Evolutionary conservation across 208 protist species (phyloP), one percentile per base, ranked within the genome.

Genomic region (Endotrypanum monterogeii): DNA sequence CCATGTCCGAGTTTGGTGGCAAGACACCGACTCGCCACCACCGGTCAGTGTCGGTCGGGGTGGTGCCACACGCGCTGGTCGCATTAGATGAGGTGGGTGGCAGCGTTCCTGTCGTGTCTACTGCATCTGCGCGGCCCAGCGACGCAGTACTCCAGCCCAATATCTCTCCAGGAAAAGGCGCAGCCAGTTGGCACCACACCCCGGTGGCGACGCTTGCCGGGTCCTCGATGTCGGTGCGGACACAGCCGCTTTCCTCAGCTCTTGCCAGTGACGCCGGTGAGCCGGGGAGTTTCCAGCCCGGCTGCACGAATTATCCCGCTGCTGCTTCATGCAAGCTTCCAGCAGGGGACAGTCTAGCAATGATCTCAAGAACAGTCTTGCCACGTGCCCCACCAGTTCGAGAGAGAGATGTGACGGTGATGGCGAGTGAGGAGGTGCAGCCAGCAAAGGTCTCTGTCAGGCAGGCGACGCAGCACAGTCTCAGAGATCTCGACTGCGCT

Each of bases 391-490:
- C 65, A 8, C 35, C 48, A 12, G 48, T 46, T 7, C 14, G 32
- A 8, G 65, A 70, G 2, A 23, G 23, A 37, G 28, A 70, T 4
- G 28, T 12, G 1, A 28, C 8, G 65, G 11, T 46, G 2, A 16
- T 55, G 6, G 54, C 65, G 3, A 57, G 65, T 52, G 65, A 70
- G 28, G 65, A 70, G 65, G 65, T 70, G 48, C 48, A 14, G 28
- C 46, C 48, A 20, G 30, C 65, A 32, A 67, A 32, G 25, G 20
- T 12, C 12, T 14, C 62, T 46, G 30, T 3, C 44, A 37, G 25
- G 18, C 12, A n/a, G 11, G 62, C 20, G 7, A 25, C 12, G 25
- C 37, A 35, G 41, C 41, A 35, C 37, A 25, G 41, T 25, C 39
- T 35, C 20, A 23, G 25, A 8, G 39, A 52, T 25, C 62, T 20